Conservation (phyloP, 1,284 basidiomycete species). For the Pseudozyma pruni region DNA sequence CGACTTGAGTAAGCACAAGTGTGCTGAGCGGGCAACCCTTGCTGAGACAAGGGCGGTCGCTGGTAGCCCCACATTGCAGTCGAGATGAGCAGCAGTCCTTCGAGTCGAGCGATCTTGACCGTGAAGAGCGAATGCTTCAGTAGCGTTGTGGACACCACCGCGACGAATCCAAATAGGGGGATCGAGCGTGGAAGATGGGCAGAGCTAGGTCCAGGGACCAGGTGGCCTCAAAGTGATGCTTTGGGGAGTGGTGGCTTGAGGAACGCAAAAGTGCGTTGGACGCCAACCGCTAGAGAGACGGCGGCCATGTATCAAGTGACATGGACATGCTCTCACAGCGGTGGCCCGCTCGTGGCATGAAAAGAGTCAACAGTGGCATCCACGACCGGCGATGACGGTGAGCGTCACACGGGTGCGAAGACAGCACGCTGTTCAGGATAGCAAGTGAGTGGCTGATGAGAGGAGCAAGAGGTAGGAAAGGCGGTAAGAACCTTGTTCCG, state of each 20-base stretch:
- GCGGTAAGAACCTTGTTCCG: slow-evolving; percentile 26
- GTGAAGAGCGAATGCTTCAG: slow-evolving; percentile 13
- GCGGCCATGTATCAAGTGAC: background rate
- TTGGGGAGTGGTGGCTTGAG: slow-evolving; percentile 7
- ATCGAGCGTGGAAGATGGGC: too few relatives aligned
- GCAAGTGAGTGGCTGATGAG: slow-evolving; percentile 37
- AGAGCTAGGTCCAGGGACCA: too few relatives aligned
- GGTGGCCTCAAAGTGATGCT: slow-evolving; percentile 5
- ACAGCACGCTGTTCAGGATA: slow-evolving; percentile 19
- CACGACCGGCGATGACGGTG: slow-evolving; percentile 27
- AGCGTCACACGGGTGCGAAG: slow-evolving; percentile 29
- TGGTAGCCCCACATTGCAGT: too few relatives aligned
- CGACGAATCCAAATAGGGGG: slow-evolving; percentile 5
- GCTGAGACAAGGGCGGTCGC: background rate
- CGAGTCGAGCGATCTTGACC: background rate
- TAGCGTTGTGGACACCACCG: slow-evolving; percentile 12
- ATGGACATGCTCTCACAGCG: slow-evolving; percentile 15
- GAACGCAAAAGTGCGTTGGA: slow-evolving; percentile 11
- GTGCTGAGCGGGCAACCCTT: background rate
- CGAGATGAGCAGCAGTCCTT: slow-evolving; percentile 2
- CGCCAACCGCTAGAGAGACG: slow-evolving; percentile 1
- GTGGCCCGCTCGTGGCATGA: slow-evolving; percentile 31
- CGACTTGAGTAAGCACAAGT: too few relatives aligned
- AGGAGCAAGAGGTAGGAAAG: background rate
- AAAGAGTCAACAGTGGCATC: slow-evolving; percentile 18